Base-by-base conservation (phyloP, 257 asterid genomes). In the Paulownia fortunei region DNA sequence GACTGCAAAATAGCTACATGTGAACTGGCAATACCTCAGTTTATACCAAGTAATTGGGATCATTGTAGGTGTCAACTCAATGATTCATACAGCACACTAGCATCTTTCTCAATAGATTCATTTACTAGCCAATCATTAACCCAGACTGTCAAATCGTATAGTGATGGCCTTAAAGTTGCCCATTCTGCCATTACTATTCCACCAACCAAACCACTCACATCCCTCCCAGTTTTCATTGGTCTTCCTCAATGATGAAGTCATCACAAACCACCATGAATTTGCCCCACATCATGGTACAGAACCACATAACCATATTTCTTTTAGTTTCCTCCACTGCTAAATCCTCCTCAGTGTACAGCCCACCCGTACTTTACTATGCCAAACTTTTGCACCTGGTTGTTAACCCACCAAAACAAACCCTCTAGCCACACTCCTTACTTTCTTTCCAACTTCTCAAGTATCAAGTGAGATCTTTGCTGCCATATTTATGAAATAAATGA, bases 11-110 rank as follows among this genome's bases (percentile, higher is more conserved):
- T 32, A 58, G 60, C 65, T 65, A 12, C 54, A 76, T 16, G 77
- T 30, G 54, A 23, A 81, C 56, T 65, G 19, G 52, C 41, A 65
- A 56, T 65, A 46, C 58, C 66, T 70, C 26, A 23, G 55, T 52
- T 60, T 70, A 44, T 52, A 24, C 32, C 6, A 47, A 73, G 46
- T 60, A 56, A 59, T 42, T 8, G 42, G 55, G 47, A 15, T 13
- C 51, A 23, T 32, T 12, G 18, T 61, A 67, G 68, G 64, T 54
- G 8, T 61, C 60, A 39, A 23, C 7, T 52, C 27, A 58, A 55
- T 23, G 24, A 54, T 26, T 63, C 70, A 44, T 47, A 36, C 36
- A 24, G 21, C 58, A 81, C 36, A 44, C n/a, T 23, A 65, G 55
- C 75, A 23, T 46, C 59, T 46, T 72, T 56, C 11, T 11, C 5